Conservation (phyloP, 202 grass and related monocot genomes). For the Tripidium arundinaceum region DNA sequence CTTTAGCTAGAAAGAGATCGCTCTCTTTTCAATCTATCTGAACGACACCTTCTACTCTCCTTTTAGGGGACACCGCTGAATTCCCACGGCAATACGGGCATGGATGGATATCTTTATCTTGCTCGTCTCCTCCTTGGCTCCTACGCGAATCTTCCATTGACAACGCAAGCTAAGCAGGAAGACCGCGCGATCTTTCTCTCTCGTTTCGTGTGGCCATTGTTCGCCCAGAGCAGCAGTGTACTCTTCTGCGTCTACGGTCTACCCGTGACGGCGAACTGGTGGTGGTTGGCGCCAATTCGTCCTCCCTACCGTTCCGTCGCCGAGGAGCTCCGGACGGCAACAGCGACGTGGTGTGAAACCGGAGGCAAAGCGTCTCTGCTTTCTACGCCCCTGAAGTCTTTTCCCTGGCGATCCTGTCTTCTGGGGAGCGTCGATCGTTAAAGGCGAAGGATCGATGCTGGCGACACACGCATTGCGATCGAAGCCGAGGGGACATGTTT, state of each 20-base stretch:
- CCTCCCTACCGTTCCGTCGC: not conserved
- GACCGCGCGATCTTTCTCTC: not conserved
- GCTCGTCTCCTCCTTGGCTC: not conserved
- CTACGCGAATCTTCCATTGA: constrained; percentile 15
- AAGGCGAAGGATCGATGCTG: not conserved
- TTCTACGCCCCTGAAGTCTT: not conserved
- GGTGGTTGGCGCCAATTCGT: constrained; percentile 27
- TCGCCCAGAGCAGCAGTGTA: not conserved
- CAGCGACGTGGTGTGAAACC: constrained; percentile 19
- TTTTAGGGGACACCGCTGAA: constrained; percentile 32
- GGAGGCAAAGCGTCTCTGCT: constrained; percentile 14
- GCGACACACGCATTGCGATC: not conserved
- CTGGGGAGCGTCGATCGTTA: constrained; percentile 26
- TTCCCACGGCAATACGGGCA: not conserved
- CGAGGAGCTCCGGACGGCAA: not conserved
- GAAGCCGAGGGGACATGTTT: not conserved
- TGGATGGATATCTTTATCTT: not conserved
- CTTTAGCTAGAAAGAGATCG: not conserved
- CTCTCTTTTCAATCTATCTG: not conserved
- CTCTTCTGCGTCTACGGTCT: not conserved
- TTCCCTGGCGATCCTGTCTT: constrained; percentile 17
- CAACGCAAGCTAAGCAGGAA: not conserved
- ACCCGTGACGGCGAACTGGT: constrained; percentile 12
- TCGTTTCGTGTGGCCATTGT: not conserved
- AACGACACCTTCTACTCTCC: constrained; percentile 19